Conservation (phyloP, 768 basidiomycete species). For the Boletus sensibilis region DNA sequence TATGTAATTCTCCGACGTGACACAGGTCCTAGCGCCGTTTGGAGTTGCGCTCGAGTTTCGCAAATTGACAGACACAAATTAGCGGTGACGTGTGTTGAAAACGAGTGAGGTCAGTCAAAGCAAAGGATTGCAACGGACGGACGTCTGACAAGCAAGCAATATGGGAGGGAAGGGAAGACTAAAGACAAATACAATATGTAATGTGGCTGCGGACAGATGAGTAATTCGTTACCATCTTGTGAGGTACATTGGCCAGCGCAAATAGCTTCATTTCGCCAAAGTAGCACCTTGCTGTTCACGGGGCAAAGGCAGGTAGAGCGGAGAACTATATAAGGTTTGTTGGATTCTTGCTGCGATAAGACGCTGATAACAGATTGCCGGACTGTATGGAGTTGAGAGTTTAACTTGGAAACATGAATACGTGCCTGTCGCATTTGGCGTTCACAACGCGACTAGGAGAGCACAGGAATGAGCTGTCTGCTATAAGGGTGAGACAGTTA, state of each 20-base stretch:
- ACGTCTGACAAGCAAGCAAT: not conserved
- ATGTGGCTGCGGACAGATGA: conserved; percentile 13
- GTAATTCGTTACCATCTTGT: conserved; percentile 27
- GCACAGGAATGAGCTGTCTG: not conserved
- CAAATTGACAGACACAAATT: not conserved
- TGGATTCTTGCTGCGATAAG: conserved; percentile 21
- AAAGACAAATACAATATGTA: conserved; percentile 9
- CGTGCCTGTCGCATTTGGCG: not conserved
- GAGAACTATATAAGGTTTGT: conserved; percentile 24
- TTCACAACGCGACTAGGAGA: not conserved
- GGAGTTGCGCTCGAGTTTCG: not conserved
- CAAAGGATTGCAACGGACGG: not conserved
- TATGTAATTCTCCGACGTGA: not conserved
- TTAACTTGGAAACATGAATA: not conserved
- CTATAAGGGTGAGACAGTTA: too few species aligned
- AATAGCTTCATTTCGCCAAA: conserved; percentile 28
- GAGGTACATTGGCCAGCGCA: conserved; percentile 23
- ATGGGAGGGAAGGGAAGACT: not conserved
- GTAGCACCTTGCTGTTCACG: conserved; percentile 10
- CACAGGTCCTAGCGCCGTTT: not conserved
- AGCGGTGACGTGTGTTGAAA: not conserved
- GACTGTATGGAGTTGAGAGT: not conserved
- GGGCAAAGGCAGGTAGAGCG: conserved; percentile 23
- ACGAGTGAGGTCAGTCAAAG: not conserved
- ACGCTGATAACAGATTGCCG: conserved; percentile 18